Percentiles rank a stretch among this genome's conserved stretches.
Conservation (phyloP, 1,284 basidiomycete genomes). For the Fereydounia khargensis region DNA sequence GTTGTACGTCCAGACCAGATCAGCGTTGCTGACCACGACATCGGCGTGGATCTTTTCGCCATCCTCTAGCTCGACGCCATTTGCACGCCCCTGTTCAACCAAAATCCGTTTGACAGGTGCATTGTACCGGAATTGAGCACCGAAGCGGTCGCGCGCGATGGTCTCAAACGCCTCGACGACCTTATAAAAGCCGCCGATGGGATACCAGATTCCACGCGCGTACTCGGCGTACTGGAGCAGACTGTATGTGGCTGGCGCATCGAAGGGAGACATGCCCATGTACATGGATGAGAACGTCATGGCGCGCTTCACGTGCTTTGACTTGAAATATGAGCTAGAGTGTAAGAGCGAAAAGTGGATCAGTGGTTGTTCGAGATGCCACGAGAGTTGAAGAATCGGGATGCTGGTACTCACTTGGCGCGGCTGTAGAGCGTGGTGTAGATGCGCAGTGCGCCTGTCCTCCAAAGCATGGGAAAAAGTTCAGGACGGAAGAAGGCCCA, state of each 20-base stretch:
- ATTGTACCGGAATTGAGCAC: slow-evolving; percentile 60
- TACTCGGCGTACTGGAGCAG: slow-evolving; percentile 64
- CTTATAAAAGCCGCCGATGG: slow-evolving; percentile 62
- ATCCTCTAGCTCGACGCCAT: slow-evolving; percentile 59
- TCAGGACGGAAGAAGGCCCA: slow-evolving; percentile 59
- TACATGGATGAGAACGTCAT: slow-evolving; percentile 25
- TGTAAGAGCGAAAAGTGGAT: no score
- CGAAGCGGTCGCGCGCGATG: slow-evolving; percentile 59
- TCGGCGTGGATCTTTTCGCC: slow-evolving; percentile 61
- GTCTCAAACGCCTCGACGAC: slow-evolving; percentile 60
- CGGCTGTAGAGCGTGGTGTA: slow-evolving; percentile 53
- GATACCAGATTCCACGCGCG: slow-evolving; percentile 63
- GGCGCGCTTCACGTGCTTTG: slow-evolving; percentile 58
- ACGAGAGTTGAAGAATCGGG: neutral
- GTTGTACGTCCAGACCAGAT: slow-evolving; percentile 62
- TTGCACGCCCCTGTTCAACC: slow-evolving; percentile 20
- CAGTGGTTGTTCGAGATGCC: no score
- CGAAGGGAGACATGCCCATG: slow-evolving; percentile 62
- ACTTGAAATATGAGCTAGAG: slow-evolving; percentile 64
- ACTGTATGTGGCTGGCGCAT: slow-evolving; percentile 63
- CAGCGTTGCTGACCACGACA: slow-evolving; percentile 63
- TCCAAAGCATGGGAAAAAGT: slow-evolving; percentile 59
- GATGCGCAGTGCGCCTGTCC: slow-evolving; percentile 40
- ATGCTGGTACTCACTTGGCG: slow-evolving; percentile 56
- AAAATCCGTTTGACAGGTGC: slow-evolving; percentile 59